These are phyloP conservation scores for Epichloe glyceriae DNA, from an alignment of 2,329 filamentous ascomycete genomes.

Conservation along the genomic window DNA sequence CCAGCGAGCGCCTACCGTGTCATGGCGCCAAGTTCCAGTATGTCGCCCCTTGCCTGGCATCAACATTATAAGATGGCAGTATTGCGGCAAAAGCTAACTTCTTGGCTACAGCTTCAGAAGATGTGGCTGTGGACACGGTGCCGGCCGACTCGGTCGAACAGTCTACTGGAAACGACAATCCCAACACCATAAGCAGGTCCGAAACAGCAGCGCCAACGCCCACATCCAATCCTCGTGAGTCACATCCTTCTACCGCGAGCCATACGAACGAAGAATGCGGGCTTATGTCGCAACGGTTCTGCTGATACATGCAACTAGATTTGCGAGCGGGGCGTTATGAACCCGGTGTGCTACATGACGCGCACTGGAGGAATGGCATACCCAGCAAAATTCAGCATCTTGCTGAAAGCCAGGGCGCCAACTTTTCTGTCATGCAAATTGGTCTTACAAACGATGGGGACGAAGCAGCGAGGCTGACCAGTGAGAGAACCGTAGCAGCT, in stretches of 20 bases:
- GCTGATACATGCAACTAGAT: not conserved
- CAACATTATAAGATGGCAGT: not conserved
- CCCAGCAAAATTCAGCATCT: conserved; percentile 50
- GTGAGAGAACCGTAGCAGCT: conserved; percentile 46
- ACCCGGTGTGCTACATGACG: conserved; percentile 12
- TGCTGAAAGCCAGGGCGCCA: conserved; percentile 42
- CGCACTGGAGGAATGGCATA: conserved; percentile 37
- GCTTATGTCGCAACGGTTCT: not conserved
- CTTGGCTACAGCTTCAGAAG: not conserved
- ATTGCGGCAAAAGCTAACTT: not conserved
- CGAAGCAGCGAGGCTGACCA: conserved; percentile 46
- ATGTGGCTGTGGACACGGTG: not conserved
- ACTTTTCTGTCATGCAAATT: conserved; percentile 53
- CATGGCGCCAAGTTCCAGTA: conserved; percentile 1
- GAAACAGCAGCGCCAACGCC: not conserved
- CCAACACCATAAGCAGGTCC: not conserved
- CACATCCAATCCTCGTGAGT: not conserved
- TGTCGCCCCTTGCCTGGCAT: not conserved
- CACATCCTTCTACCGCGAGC: not conserved
- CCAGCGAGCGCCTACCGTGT: not conserved
- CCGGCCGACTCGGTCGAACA: not conserved
- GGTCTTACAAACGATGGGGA: conserved; percentile 35
- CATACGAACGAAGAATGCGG: not conserved
- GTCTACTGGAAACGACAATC: not conserved
- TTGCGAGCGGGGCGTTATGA: not conserved